Evolutionary conservation across 345 rosid genomes (phyloP).

Genomic region (Salix caprea): DNA sequence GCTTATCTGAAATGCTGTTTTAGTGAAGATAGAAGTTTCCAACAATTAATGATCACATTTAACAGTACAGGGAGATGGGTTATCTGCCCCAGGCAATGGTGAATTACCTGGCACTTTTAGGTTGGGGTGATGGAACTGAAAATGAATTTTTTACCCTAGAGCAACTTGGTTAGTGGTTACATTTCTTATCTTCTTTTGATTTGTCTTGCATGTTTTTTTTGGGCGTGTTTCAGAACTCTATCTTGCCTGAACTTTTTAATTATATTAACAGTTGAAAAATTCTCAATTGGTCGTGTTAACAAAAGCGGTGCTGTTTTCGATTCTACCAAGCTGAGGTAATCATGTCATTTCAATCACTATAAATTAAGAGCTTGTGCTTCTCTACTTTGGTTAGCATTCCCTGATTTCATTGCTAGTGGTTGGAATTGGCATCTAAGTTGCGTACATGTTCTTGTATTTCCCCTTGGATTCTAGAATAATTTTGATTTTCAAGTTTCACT

Average conservation of each 20-base stretch:
- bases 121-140: slow-evolving; percentile 99
- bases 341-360: slow-evolving; percentile 6
- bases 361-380: background rate
- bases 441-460: slow-evolving; percentile 4
- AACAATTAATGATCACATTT: slow-evolving; percentile 1
- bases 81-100: slow-evolving; percentile 90
- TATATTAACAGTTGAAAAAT: slow-evolving; percentile 64
- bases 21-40: background rate
- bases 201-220: background rate
- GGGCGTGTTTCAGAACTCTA: background rate
- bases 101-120: slow-evolving; percentile 87
- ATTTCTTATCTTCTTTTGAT: background rate
- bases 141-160: slow-evolving; percentile 84
- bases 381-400: background rate
- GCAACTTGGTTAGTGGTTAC: slow-evolving; percentile 61
- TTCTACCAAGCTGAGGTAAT: slow-evolving; percentile 78
- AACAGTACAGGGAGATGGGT: slow-evolving; percentile 91
- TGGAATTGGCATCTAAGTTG: background rate
- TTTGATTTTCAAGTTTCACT: background rate
- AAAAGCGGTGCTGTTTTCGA: slow-evolving; percentile 87
- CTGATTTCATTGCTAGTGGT: background rate
- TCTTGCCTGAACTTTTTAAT: slow-evolving; percentile 18
- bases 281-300: slow-evolving; percentile 78
- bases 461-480: background rate
- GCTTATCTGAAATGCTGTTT: background rate